Evolutionary conservation across 495 filamentous ascomycete species (phyloP).

Genomic region (Friedmanniomyces simplex): DNA sequence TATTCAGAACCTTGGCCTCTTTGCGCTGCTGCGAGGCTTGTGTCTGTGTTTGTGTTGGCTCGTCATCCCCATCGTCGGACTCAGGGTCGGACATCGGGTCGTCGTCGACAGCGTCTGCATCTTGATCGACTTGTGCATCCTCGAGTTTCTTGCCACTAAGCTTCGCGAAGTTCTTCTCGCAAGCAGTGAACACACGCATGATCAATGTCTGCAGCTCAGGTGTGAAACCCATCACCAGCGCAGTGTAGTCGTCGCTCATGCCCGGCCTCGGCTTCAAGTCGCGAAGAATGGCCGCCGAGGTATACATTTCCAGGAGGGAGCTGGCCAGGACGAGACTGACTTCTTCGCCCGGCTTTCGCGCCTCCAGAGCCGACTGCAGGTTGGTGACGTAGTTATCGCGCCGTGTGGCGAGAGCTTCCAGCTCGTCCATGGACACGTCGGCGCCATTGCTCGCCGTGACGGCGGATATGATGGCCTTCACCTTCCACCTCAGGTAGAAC

Average conservation of each 20-base stretch:
- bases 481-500: constrained; percentile 95
- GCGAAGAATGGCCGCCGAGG: constrained; percentile 61
- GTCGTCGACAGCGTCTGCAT: constrained; percentile 8
- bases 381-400: constrained; percentile 47
- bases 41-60: constrained; percentile 18
- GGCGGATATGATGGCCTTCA: constrained; percentile 35
- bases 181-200: constrained; percentile 57
- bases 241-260: constrained; percentile 45
- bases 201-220: constrained; percentile 49
- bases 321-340: constrained; percentile 66
- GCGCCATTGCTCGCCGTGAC: constrained; percentile 18
- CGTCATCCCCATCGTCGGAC: constrained; percentile 36
- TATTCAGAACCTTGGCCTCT: constrained; percentile 29
- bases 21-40: constrained; percentile 6
- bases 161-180: constrained; percentile 67
- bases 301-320: constrained; percentile 66
- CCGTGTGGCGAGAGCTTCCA: constrained; percentile 49
- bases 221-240: constrained; percentile 55
- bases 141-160: constrained; percentile 56
- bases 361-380: constrained; percentile 55
- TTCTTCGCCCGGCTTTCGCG: constrained; percentile 55
- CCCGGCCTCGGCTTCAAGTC: constrained; percentile 33
- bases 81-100: constrained; percentile 18
- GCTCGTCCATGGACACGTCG: constrained; percentile 38
- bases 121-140: constrained; percentile 45